phyloP scores from a whole-genome alignment of 805 yeast genomes.

The Candida peoriensis region DNA sequence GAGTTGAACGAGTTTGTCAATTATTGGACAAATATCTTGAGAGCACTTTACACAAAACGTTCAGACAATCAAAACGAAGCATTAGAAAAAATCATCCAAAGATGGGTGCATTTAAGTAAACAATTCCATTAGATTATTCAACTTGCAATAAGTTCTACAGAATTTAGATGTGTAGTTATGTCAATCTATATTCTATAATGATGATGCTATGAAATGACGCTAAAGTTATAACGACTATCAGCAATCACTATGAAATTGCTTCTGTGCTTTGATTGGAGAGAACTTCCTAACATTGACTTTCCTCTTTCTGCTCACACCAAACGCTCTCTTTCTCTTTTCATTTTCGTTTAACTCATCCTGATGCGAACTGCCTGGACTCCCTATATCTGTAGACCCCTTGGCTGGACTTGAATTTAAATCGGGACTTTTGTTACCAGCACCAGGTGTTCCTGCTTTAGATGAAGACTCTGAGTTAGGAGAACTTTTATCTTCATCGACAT shows the following conservation, averaged over 20 bases:
- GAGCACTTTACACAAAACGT: slow-evolving; percentile 36
- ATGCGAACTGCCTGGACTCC: too few relatives aligned
- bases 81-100: slow-evolving; percentile 25
- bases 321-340: slow-evolving; percentile 11
- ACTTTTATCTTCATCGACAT: too few relatives aligned
- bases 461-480: neutral
- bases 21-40: slow-evolving; percentile 48
- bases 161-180: neutral
- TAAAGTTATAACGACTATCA: too few relatives aligned
- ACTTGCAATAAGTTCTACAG: neutral
- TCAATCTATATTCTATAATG: too few relatives aligned
- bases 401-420: too few relatives aligned
- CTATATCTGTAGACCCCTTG: too few relatives aligned
- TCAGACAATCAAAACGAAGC: slow-evolving; percentile 26
- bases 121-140: slow-evolving; percentile 1
- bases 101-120: slow-evolving; percentile 29
- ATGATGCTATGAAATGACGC: too few relatives aligned
- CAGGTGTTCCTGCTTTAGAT: slow-evolving; percentile 2
- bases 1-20: slow-evolving; percentile 36
- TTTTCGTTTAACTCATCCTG: slow-evolving; percentile 1
- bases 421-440: too few relatives aligned
- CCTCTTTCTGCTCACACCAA: slow-evolving; percentile 22
- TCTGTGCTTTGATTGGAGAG: slow-evolving; percentile 23
- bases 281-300: slow-evolving; percentile 13
- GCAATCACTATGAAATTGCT: slow-evolving; percentile 14